phyloP scores from a whole-genome alignment of 2,329 filamentous ascomycete species.

The Magnaporthales sp. region DNA sequence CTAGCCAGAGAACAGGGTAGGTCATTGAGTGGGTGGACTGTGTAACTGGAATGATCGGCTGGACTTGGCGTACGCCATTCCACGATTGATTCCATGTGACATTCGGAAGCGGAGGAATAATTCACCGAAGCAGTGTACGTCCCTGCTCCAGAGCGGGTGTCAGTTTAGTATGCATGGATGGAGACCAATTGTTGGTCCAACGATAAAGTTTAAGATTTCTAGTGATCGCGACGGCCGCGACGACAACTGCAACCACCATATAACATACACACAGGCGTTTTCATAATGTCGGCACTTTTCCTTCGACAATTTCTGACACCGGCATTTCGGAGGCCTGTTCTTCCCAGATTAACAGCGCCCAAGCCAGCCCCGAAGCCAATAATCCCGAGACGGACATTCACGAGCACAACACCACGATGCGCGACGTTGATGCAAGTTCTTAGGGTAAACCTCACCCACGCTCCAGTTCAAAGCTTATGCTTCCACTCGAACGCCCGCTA shows the following conservation, averaged over 20 bases:
- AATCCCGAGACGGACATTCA: conserved; percentile 23
- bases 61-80: conserved; percentile 11
- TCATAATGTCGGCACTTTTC: conserved; percentile 24
- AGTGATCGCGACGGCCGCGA: neutral
- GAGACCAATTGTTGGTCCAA: neutral
- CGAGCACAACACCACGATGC: conserved; percentile 36
- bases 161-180: neutral
- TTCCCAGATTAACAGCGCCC: neutral
- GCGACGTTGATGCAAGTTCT: conserved; percentile 69
- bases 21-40: neutral
- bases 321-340: conserved; percentile 3
- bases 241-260: neutral
- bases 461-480: neutral
- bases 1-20: conserved; percentile 15
- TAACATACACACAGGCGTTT: neutral
- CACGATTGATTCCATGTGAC: neutral
- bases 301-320: conserved; percentile 22
- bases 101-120: neutral
- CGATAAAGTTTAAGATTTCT: neutral
- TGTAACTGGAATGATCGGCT: neutral
- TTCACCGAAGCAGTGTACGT: neutral
- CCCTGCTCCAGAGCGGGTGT: neutral
- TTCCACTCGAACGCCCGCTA: neutral
- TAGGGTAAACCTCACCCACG: conserved; percentile 29
- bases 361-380: conserved; percentile 20